Evolutionary conservation across 371 early-diverging fungal genomes (phyloP).

Genomic region (Sanchytrium tribonematis): DNA sequence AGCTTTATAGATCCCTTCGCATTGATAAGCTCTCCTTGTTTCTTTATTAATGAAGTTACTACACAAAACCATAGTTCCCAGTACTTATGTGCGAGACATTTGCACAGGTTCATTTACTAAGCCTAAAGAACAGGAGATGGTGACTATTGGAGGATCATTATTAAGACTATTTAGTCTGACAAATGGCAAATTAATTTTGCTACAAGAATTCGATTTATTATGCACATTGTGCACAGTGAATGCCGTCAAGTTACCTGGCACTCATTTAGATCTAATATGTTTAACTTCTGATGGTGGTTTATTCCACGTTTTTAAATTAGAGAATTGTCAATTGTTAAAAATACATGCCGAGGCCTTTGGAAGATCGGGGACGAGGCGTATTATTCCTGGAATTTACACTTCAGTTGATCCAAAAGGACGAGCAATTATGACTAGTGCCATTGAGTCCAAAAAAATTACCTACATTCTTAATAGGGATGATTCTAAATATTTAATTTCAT

Average conservation of each 20-base stretch:
- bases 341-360: conserved; percentile 83
- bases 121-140: neutral
- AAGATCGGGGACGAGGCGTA: conserved; percentile 64
- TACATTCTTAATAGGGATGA: conserved; percentile 81
- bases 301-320: neutral
- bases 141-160: neutral
- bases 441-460: conserved; percentile 79
- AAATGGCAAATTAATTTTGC: neutral
- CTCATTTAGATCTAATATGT: neutral
- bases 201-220: neutral
- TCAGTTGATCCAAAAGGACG: conserved; percentile 86
- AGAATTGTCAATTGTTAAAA: conserved; percentile 25
- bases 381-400: conserved; percentile 78
- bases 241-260: neutral
- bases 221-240: neutral
- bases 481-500: conserved; percentile 57
- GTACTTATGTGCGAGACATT: neutral
- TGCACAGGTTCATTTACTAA: neutral
- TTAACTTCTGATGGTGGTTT: neutral
- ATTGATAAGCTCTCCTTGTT: too few relatives aligned
- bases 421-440: conserved; percentile 76
- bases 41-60: neutral
- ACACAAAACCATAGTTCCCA: neutral
- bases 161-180: neutral
- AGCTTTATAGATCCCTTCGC: too few relatives aligned